Conservation (phyloP, 352 stramenopile genomes). For the Globisporangium nagaii region DNA sequence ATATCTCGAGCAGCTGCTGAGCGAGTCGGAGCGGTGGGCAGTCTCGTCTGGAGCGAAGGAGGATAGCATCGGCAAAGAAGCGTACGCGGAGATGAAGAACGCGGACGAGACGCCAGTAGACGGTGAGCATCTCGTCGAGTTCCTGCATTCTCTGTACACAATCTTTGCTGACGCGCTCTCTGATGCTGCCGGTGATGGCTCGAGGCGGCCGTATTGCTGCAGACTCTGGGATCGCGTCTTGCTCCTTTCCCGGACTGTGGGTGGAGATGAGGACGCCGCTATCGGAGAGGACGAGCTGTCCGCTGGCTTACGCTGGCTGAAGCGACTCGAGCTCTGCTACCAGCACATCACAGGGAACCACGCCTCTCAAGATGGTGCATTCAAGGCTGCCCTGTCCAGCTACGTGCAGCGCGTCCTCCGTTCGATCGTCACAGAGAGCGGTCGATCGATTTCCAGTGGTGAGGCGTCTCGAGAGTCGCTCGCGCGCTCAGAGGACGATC, state of each 20-base stretch:
- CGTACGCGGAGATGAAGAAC: background rate
- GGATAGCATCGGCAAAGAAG: too few relatives aligned
- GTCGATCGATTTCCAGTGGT: conserved; percentile 29
- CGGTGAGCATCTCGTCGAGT: conserved; percentile 7
- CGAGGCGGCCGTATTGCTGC: background rate
- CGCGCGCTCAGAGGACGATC: conserved; percentile 15
- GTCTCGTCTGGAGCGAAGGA: background rate
- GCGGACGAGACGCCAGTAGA: background rate
- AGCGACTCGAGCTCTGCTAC: background rate
- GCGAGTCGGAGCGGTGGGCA: background rate
- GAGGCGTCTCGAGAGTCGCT: conserved; percentile 11
- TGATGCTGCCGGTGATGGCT: background rate
- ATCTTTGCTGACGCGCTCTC: conserved; percentile 8
- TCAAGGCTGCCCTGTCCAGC: conserved; percentile 18
- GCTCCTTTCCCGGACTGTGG: background rate
- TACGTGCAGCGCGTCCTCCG: conserved; percentile 23
- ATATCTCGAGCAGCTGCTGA: conserved; percentile 9
- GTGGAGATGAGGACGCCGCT: background rate
- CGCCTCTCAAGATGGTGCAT: conserved; percentile 1
- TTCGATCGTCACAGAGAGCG: conserved; percentile 21
- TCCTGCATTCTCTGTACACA: conserved; percentile 10
- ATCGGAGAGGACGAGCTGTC: background rate
- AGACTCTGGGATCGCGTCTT: conserved; percentile 10
- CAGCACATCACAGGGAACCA: background rate
- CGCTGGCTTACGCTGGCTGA: background rate